Percentiles rank a stretch among this genome's conserved stretches.
phyloP scores from a whole-genome alignment of 2,329 filamentous ascomycete genomes.

The Monosporascus ibericus region DNA sequence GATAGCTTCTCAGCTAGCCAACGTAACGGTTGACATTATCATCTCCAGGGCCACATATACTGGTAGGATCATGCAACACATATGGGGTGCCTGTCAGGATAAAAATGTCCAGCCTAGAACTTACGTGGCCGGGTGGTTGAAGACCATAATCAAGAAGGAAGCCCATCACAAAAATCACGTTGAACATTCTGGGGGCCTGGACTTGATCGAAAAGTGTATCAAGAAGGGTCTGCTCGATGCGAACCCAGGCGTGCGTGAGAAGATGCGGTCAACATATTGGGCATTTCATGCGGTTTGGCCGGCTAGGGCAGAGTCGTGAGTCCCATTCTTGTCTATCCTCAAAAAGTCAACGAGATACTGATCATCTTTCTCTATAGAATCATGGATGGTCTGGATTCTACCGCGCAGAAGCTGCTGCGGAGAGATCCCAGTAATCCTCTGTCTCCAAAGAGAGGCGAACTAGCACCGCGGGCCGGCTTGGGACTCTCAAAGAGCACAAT shows the following conservation, averaged over 20 bases:
- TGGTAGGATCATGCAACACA: constrained; percentile 74
- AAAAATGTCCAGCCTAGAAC: constrained; percentile 86
- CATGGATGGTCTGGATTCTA: constrained; percentile 69
- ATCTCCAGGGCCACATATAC: constrained; percentile 76
- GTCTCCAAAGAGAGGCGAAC: constrained; percentile 49
- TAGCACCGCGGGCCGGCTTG: constrained; percentile 48
- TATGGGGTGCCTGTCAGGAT: constrained; percentile 77
- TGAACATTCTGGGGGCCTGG: constrained; percentile 78
- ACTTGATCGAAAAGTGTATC: constrained; percentile 80
- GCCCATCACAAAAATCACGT: constrained; percentile 71
- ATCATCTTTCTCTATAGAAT: constrained; percentile 47
- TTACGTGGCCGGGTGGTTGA: constrained; percentile 77
- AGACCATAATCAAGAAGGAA: constrained; percentile 73
- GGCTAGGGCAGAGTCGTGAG: constrained; percentile 66
- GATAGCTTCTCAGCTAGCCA: constrained; percentile 80
- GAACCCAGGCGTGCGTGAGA: constrained; percentile 84
- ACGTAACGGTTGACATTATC: constrained; percentile 72
- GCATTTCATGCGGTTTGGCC: constrained; percentile 73
- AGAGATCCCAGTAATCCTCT: constrained; percentile 82
- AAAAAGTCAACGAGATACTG: not conserved
- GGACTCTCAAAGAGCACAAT: constrained; percentile 60
- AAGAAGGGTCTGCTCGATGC: constrained; percentile 84
- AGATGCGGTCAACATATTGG: constrained; percentile 84
- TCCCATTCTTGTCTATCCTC: constrained; percentile 10
- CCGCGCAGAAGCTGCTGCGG: constrained; percentile 72